Evolutionary conservation across 768 basidiomycete genomes (phyloP).

Genomic region (Russula virescens): DNA sequence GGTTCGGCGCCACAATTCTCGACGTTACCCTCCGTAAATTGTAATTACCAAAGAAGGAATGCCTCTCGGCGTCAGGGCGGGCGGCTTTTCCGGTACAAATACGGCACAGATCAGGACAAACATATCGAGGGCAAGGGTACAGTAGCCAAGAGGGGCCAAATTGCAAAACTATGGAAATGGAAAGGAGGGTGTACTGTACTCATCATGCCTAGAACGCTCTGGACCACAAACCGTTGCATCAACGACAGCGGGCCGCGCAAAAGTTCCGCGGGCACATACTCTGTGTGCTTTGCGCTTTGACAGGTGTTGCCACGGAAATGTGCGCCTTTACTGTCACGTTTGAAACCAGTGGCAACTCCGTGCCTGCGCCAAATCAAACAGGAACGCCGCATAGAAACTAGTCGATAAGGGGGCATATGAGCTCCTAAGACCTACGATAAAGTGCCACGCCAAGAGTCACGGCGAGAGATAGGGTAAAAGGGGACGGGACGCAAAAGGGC

Average conservation of each 20-base stretch:
- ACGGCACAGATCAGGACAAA: no score
- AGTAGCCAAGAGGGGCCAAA: no score
- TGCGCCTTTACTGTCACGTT: background rate
- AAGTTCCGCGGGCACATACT: no score
- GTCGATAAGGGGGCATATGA: background rate
- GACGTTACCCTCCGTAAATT: background rate
- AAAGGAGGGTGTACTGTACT: no score
- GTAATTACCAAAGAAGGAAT: background rate
- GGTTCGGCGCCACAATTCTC: slow-evolving; percentile 5
- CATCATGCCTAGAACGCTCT: no score
- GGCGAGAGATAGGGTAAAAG: background rate
- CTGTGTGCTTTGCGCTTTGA: no score
- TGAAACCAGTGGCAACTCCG: background rate
- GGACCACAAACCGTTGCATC: no score
- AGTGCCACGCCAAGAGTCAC: background rate
- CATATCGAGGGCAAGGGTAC: no score
- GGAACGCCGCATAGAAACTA: background rate
- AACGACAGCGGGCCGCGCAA: no score
- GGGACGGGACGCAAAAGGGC: background rate
- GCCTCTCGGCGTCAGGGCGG: no score
- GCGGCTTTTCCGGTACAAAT: background rate
- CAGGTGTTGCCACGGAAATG: background rate
- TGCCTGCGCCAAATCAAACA: no score
- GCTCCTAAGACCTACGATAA: background rate
- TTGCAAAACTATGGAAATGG: no score